Percentiles rank a stretch among this genome's conserved stretches.
Evolutionary conservation across 768 basidiomycete species (phyloP).

Genomic region (Candolleomyces efflorescens): DNA sequence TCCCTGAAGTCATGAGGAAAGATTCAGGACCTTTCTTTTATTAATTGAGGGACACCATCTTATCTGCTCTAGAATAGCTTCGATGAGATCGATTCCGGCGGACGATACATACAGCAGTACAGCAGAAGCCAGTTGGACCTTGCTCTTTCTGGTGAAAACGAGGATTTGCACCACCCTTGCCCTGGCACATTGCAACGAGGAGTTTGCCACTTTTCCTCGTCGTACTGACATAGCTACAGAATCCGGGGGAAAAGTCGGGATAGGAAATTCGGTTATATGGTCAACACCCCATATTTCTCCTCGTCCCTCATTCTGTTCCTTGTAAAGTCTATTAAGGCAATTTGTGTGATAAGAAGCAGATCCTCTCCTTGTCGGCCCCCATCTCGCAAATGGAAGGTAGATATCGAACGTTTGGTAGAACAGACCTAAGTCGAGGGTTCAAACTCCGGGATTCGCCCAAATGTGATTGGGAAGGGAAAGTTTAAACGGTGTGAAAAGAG

Average conservation of each 20-base stretch:
- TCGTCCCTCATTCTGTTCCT: neutral
- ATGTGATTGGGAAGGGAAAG: conserved; percentile 1
- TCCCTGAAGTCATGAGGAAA: no score
- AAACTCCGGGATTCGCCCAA: neutral
- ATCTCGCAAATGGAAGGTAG: neutral
- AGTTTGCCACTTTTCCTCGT: neutral
- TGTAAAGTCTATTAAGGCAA: neutral
- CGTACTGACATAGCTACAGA: neutral
- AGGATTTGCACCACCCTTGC: neutral
- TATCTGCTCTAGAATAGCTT: no score
- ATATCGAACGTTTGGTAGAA: neutral
- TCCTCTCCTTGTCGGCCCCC: neutral
- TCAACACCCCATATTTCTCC: neutral
- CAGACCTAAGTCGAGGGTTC: neutral
- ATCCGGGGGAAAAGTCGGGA: neutral
- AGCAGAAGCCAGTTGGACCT: no score
- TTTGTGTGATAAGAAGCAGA: conserved; percentile 3
- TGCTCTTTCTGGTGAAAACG: neutral
- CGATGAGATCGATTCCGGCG: no score
- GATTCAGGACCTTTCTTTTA: no score
- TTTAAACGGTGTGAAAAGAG: neutral
- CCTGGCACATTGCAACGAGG: neutral
- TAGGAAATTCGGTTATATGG: neutral
- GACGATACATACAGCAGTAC: no score
- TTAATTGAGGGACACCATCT: no score